Evolutionary conservation across 1,139 yeast genomes (phyloP).

Genomic region (Pichia sp.): DNA sequence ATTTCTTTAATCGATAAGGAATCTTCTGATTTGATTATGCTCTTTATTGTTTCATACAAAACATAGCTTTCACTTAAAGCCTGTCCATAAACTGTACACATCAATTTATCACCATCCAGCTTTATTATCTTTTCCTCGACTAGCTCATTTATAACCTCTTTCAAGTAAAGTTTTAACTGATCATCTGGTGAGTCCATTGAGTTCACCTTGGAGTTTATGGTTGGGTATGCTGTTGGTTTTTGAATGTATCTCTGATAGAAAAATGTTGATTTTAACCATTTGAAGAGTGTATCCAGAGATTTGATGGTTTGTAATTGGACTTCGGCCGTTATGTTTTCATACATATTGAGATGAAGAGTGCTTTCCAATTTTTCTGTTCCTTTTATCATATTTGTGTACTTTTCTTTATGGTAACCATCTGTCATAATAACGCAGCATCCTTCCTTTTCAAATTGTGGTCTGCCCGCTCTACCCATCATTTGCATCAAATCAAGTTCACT

Average conservation of each 20-base stretch:
- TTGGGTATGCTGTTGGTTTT: constrained; percentile 34
- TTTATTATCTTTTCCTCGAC: constrained; percentile 28
- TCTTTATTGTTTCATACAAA: constrained; percentile 35
- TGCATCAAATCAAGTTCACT: constrained; percentile 65
- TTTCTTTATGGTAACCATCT: constrained; percentile 28
- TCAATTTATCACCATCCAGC: constrained; percentile 14
- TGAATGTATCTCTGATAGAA: constrained; percentile 38
- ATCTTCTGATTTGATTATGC: constrained; percentile 23
- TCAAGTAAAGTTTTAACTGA: constrained; percentile 29
- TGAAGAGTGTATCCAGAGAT: constrained; percentile 34
- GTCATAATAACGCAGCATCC: constrained; percentile 54
- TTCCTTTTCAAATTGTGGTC: constrained; percentile 47
- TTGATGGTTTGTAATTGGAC: constrained; percentile 37
- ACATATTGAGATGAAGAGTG: constrained; percentile 36
- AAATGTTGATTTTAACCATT: constrained; percentile 47
- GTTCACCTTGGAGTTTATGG: constrained; percentile 13
- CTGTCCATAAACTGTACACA: constrained; percentile 35
- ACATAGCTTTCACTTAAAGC: constrained; percentile 44
- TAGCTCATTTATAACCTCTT: constrained; percentile 28
- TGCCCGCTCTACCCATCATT: constrained; percentile 86
- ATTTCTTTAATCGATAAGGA: constrained; percentile 23
- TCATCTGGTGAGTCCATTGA: background rate
- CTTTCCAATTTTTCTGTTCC: constrained; percentile 46
- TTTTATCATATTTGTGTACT: constrained; percentile 37
- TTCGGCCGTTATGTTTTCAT: constrained; percentile 45